A percentile compares a stretch with the other conserved stretches of the same genome.
phyloP scores from a whole-genome alignment of 257 asterid species.

The Solanum megistacrolobum region DNA sequence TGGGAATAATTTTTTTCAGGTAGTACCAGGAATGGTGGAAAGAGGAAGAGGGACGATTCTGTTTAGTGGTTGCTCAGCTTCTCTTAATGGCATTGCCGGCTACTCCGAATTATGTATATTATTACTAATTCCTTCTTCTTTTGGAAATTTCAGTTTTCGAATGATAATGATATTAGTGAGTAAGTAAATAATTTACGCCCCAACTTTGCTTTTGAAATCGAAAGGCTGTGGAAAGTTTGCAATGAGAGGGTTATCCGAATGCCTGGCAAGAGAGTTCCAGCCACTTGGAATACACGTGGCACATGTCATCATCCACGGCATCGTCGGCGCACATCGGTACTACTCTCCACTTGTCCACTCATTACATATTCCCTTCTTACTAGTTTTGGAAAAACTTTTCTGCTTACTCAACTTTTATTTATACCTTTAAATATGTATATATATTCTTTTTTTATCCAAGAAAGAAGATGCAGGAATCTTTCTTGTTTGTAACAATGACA shows the following conservation, averaged over 20 bases:
- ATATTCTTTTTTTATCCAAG: background rate
- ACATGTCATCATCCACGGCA: slow-evolving; percentile 74
- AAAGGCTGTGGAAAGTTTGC: slow-evolving; percentile 85
- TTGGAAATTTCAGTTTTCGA: background rate
- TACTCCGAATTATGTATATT: slow-evolving; percentile 59
- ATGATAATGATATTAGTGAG: background rate
- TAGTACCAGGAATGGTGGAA: slow-evolving; percentile 75
- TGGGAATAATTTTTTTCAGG: slow-evolving; percentile 22
- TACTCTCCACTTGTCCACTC: background rate
- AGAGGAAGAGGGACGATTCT: slow-evolving; percentile 76
- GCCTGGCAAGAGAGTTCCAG: slow-evolving; percentile 69
- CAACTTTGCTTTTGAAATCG: background rate
- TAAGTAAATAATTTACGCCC: background rate
- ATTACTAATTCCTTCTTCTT: background rate
- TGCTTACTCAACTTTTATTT: background rate
- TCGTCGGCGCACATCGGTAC: slow-evolving; percentile 40
- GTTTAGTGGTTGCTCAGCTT: slow-evolving; percentile 77
- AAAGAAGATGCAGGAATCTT: background rate
- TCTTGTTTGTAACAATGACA: background rate
- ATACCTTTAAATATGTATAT: background rate
- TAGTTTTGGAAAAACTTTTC: background rate
- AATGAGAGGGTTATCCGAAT: slow-evolving; percentile 68
- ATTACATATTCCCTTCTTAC: background rate
- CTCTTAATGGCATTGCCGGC: slow-evolving; percentile 66
- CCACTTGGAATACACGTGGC: slow-evolving; percentile 81